Conservation (phyloP, 331 rosid genomes). For the Cydonia oblonga region DNA sequence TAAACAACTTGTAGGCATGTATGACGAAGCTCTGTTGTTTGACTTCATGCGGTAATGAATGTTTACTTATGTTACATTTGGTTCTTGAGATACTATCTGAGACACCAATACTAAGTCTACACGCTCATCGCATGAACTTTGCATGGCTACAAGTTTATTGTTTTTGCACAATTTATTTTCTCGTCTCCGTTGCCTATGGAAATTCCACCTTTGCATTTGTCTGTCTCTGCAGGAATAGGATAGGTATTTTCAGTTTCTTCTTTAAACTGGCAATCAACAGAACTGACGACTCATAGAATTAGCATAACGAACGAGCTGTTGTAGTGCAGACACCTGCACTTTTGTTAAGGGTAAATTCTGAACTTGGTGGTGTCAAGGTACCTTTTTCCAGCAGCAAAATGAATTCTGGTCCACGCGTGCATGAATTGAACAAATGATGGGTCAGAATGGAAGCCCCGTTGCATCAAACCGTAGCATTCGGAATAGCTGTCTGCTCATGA, state of each 20-base stretch:
- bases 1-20: no score
- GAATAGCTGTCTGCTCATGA: slow-evolving; percentile 7
- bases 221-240: slow-evolving; percentile 18
- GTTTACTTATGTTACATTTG: neutral
- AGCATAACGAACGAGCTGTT: slow-evolving; percentile 11
- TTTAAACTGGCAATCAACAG: slow-evolving; percentile 24
- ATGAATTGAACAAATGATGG: slow-evolving; percentile 7
- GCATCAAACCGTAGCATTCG: neutral
- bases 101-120: no score
- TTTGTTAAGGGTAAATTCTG: slow-evolving; percentile 3
- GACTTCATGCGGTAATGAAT: neutral
- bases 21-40: neutral
- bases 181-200: neutral
- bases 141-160: no score
- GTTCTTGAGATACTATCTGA: no score
- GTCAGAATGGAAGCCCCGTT: neutral
- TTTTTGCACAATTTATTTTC: no score
- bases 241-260: slow-evolving; percentile 15
- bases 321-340: slow-evolving; percentile 5
- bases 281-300: slow-evolving; percentile 13
- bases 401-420: slow-evolving; percentile 7
- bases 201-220: neutral
- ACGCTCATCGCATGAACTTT: no score
- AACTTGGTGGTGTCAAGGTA: slow-evolving; percentile 11
- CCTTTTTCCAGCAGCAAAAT: slow-evolving; percentile 11